Evolutionary conservation across 2,329 filamentous ascomycete genomes (phyloP), one percentile per base, ranked within the genome.

Genomic region (Alternaria brassicae): DNA sequence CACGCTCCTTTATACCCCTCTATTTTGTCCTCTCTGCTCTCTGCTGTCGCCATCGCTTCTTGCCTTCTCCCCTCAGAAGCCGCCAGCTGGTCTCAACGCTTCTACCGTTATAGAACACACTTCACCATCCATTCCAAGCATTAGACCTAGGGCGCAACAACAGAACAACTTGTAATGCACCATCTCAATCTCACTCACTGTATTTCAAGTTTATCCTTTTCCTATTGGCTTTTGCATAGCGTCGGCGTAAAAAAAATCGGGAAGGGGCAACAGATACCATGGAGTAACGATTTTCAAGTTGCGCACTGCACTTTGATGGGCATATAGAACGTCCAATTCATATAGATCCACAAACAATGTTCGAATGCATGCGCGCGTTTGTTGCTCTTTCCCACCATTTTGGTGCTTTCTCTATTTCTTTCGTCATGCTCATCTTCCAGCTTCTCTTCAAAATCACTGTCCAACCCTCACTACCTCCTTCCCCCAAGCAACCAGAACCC

Each of bases 201-300:
- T 36, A 28, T 27, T 47, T 17, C 30, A 28, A 32, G 40, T 42
- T 32, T 48, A 27, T 42, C 57, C 42, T 66, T 58, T 54, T 32
- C 58, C 44, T 32, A 44, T 50, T 36, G 58, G 58, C 56, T 66
- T 65, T 59, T 58, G 63, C 67, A 70, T 72, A 70, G 68, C 66
- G 65, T 59, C 58, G 66, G 69, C 68, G 51, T 65, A 52, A 54
- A 64, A 64, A 64, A 64, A 68, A 66, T 51, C 30, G 53, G 62
- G 55, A 63, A 62, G 61, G 63, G 61, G 50, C 17, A 53, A 58
- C 56, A 56, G 45, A 60, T 61, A 56, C 44, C 58, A 58, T 48
- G 54, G 51, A n/a, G 56, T 54, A 58, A 61, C 48, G 45, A 39
- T 63, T 63, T 58, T 47, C 32, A 51, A 41, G 30, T 36, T 51